A percentile compares a stretch with the other conserved stretches of the same genome.
These are phyloP conservation scores for Medicago ruthenica DNA, from an alignment of 306 rosid species.

Conservation along the genomic window DNA sequence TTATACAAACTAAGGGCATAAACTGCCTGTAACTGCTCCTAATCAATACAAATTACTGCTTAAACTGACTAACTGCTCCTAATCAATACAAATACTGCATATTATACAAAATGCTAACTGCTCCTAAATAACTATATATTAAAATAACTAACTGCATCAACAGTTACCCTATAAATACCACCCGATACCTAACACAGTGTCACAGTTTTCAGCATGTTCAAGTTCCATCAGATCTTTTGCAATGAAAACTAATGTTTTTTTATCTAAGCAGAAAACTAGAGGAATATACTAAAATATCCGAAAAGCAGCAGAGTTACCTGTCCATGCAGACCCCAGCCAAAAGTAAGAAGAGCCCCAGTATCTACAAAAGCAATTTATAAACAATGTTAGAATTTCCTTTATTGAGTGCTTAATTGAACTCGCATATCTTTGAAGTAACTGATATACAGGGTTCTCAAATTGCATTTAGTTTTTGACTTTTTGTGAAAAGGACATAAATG, in stretches of 20 bases:
- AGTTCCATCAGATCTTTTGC: constrained; percentile 11
- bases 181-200: no score
- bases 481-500: not conserved
- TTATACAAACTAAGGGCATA: no score
- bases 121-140: no score
- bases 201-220: not conserved
- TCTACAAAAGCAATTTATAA: constrained; percentile 52
- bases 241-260: not conserved
- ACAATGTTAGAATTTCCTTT: not conserved
- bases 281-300: not conserved
- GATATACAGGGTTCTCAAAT: constrained; percentile 33
- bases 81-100: no score
- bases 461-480: constrained; percentile 2
- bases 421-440: not conserved
- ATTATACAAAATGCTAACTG: no score
- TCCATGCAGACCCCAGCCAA: constrained; percentile 94
- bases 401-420: not conserved
- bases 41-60: no score
- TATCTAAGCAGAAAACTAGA: constrained; percentile 2
- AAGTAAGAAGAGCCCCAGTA: constrained; percentile 75
- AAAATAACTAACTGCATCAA: no score
- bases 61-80: no score
- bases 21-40: no score
- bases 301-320: constrained; percentile 65
- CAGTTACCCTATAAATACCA: no score